phyloP scores from a whole-genome alignment of 805 yeast species.

The Spathaspora hagerdaliae region DNA sequence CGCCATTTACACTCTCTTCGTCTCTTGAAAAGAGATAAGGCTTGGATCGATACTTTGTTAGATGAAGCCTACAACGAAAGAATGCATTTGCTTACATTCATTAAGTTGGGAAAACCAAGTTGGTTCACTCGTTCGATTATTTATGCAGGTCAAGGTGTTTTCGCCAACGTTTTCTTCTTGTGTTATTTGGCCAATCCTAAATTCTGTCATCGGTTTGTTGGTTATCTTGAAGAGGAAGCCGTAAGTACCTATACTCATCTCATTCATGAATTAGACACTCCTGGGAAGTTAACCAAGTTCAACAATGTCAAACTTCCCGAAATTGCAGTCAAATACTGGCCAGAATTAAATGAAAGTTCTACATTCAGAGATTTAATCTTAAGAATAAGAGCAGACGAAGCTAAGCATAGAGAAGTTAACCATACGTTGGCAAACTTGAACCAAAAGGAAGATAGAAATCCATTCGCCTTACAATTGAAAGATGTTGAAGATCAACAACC shows the following conservation, averaged over 20 bases:
- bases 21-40: conserved; percentile 60
- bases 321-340: conserved; percentile 64
- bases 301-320: conserved; percentile 46
- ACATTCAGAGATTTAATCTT: conserved; percentile 56
- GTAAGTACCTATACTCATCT: conserved; percentile 62
- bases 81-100: conserved; percentile 69
- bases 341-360: conserved; percentile 45
- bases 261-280: conserved; percentile 49
- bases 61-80: conserved; percentile 79
- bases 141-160: conserved; percentile 66
- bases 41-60: conserved; percentile 68
- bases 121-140: conserved; percentile 51
- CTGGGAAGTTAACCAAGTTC: conserved; percentile 48
- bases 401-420: conserved; percentile 76
- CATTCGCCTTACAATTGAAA: conserved; percentile 50
- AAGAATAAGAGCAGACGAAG: conserved; percentile 70
- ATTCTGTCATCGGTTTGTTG: conserved; percentile 72
- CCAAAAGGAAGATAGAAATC: conserved; percentile 56
- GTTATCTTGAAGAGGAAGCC: conserved; percentile 76
- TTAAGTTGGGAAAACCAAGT: conserved; percentile 61
- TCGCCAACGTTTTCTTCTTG: conserved; percentile 61
- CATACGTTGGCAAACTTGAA: conserved; percentile 68
- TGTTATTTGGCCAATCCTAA: conserved; percentile 56
- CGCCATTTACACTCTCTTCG: conserved; percentile 65
- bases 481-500: conserved; percentile 35